Evolutionary conservation across 805 yeast genomes (phyloP), one percentile per base, ranked within the genome.

Genomic region (Saccharomyces mikatae): DNA sequence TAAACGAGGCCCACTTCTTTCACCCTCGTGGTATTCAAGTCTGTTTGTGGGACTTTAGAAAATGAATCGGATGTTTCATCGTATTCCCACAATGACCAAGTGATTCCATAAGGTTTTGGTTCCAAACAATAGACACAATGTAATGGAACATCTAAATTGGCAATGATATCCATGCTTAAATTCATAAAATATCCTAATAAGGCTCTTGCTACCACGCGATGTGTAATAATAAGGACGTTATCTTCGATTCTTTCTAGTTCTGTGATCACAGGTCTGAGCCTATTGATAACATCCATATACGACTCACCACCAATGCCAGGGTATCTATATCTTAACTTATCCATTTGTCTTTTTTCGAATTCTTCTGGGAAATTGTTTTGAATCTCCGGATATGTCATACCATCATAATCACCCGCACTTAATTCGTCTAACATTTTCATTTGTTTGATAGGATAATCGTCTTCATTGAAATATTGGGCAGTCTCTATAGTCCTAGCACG

Each of bases 291-390:
- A 71, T 92, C 98, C 61, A 92, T 73, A 62, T 92, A 92, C 0
- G 96, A 87, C 70, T 92, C 99, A 17, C 99, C 99, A 6, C 98
- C 97, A 50, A 89, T 87, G 3, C 99, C 99, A 1, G 98, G 99
- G 66, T 92, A 92, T 56, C 99, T 76, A 70, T 92, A 92, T 17
- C 85, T 76, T 62, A 92, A 76, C 70, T 92, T 92, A 70, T 89
- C 86, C 46, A 77, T 75, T 60, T 89, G 71, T 55, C 98, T 79
- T 17, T 89, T 80, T 46, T 79, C 81, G 66, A 85, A 92, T 68
- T 92, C 98, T 41, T 80, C 80, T 0, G 97, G 96, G 63, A 77
- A 81, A 57, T 75, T 73, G 10, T 71, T 73, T 67, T 85, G 87
- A 59, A 92, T 91, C 61, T 92, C 95, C 52, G 83, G 84, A 66